These are phyloP conservation scores for grape (Vitis vinifera) DNA, from an alignment of 164 flowering plant species.

Conservation along the genomic window ASM3070453v1 NC_081820.1:18510001-18510500, in stretches of 20 bases:
- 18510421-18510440: constrained; percentile 49
- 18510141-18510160: constrained; percentile 41
- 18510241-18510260: constrained; percentile 58
- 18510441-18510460: constrained; percentile 47
- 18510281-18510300: constrained; percentile 63
- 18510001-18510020: too few relatives aligned
- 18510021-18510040: too few relatives aligned
- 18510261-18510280: constrained; percentile 65
- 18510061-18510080: constrained; percentile 42
- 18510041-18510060: constrained; percentile 29
- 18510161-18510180: constrained; percentile 50
- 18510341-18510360: constrained; percentile 22
- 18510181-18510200: constrained; percentile 51
- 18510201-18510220: constrained; percentile 55
- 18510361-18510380: constrained; percentile 34
- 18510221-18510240: constrained; percentile 66
- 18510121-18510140: constrained; percentile 54
- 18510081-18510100: constrained; percentile 46
- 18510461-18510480: constrained; percentile 47
- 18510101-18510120: constrained; percentile 62
- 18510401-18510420: constrained; percentile 50
- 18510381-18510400: constrained; percentile 48
- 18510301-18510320: constrained; percentile 54
- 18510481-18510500: constrained; percentile 56
- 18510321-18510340: constrained; percentile 50